Percentiles rank a stretch among this genome's conserved stretches.
Conservation (phyloP, 139 green algal genomes). For the Chlamydomonas sp. region DNA sequence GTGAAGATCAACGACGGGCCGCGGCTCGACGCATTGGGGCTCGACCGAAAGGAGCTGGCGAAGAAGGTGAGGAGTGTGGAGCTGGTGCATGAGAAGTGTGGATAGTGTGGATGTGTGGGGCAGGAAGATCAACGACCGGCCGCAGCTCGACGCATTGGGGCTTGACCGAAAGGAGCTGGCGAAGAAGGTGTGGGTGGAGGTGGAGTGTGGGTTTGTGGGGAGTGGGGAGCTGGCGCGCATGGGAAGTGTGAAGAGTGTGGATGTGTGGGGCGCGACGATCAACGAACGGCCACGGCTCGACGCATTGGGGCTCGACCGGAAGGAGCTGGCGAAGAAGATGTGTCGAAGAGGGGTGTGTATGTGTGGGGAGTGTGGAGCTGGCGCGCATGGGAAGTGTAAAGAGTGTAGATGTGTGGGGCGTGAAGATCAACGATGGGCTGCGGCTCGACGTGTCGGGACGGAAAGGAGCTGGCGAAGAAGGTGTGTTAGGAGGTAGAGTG, state of each 20-base stretch:
- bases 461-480: constrained; percentile 72
- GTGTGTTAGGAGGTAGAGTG: too few relatives aligned
- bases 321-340: constrained; percentile 73
- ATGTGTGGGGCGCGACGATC: constrained; percentile 87
- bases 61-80: too few relatives aligned
- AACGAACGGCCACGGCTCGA: constrained; percentile 78
- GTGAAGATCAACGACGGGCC: constrained; percentile 89
- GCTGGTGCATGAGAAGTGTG: too few relatives aligned
- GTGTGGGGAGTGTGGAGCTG: too few relatives aligned
- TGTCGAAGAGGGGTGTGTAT: too few relatives aligned
- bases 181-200: too few relatives aligned
- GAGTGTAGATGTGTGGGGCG: constrained; percentile 70
- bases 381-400: too few relatives aligned
- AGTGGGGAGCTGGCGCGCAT: too few relatives aligned
- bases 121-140: constrained; percentile 88
- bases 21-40: constrained; percentile 70
- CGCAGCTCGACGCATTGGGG: constrained; percentile 70
- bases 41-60: constrained; percentile 83
- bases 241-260: too few relatives aligned
- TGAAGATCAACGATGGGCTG: constrained; percentile 88
- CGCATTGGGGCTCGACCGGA: constrained; percentile 73
- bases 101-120: constrained; percentile 88
- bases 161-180: constrained; percentile 83
- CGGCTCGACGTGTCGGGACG: constrained; percentile 79
- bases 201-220: too few relatives aligned